phyloP scores from a whole-genome alignment of 2,329 filamentous ascomycete genomes.

The Fusarium mundagurra region DNA sequence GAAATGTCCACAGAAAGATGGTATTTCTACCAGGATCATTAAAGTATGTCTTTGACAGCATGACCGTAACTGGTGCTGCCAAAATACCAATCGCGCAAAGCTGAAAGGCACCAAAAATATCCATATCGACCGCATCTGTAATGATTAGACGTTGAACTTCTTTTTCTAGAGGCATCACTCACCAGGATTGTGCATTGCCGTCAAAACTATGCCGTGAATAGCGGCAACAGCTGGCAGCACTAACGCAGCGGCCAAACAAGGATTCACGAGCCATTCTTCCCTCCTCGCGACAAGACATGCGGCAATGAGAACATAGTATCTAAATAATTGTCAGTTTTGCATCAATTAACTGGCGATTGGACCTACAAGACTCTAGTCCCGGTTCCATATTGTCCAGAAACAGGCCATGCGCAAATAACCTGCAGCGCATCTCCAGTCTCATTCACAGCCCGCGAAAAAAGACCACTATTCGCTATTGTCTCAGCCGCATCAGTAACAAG shows the following conservation, averaged over 20 bases:
- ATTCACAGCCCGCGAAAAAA: neutral
- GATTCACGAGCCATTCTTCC: conserved; percentile 68
- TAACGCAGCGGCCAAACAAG: conserved; percentile 70
- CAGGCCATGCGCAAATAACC: conserved; percentile 66
- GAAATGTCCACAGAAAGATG: conserved; percentile 72
- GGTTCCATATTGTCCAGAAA: conserved; percentile 66
- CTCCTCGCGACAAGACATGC: conserved; percentile 72
- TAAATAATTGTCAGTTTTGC: conserved; percentile 33
- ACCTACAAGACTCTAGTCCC: conserved; percentile 63
- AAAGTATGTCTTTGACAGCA: conserved; percentile 71
- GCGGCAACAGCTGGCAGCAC: conserved; percentile 72
- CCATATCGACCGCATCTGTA: conserved; percentile 71
- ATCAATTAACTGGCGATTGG: rapidly evolving
- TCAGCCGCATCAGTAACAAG: neutral
- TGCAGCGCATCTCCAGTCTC: conserved; percentile 39
- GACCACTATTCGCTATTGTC: neutral
- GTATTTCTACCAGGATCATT: conserved; percentile 70
- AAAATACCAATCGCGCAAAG: conserved; percentile 73
- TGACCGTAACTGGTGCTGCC: conserved; percentile 70
- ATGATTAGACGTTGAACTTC: rapidly evolving
- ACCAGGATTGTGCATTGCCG: conserved; percentile 68
- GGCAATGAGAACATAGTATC: conserved; percentile 72
- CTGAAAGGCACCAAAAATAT: conserved; percentile 75
- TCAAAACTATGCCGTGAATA: conserved; percentile 70
- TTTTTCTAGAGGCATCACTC: conserved; percentile 33